Evolutionary conservation across 2,329 filamentous ascomycete genomes (phyloP).

Genomic region (Akanthomyces dipterigenus): DNA sequence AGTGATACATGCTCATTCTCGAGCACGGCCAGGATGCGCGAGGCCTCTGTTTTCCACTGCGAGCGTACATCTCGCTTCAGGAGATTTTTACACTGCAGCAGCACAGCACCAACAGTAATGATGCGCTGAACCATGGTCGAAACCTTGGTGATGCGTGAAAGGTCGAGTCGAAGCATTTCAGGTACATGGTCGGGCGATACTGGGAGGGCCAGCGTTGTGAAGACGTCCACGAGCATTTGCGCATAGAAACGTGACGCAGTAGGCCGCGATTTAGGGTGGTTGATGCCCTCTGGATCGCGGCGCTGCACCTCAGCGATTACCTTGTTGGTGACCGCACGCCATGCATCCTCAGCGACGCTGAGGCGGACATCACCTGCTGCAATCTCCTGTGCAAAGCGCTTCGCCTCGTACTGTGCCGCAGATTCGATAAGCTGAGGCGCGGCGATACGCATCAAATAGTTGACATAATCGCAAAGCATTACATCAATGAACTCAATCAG

Average conservation of each 20-base stretch:
- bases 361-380: constrained; percentile 49
- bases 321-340: constrained; percentile 57
- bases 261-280: constrained; percentile 54
- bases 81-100: constrained; percentile 75
- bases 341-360: constrained; percentile 56
- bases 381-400: constrained; percentile 60
- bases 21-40: constrained; percentile 63
- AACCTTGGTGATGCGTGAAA: constrained; percentile 47
- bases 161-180: constrained; percentile 67
- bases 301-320: constrained; percentile 59
- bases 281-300: constrained; percentile 62
- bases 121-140: constrained; percentile 45
- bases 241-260: constrained; percentile 66
- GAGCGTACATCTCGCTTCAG: constrained; percentile 73
- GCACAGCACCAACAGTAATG: constrained; percentile 65
- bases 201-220: constrained; percentile 62
- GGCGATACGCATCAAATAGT: constrained; percentile 67
- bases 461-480: constrained; percentile 75
- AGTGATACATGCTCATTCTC: constrained; percentile 46
- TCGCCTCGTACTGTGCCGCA: constrained; percentile 66
- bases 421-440: constrained; percentile 66
- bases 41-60: constrained; percentile 69
- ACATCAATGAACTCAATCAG: constrained; percentile 70
- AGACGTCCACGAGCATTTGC: constrained; percentile 67
- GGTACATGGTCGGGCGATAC: constrained; percentile 52